Evolutionary conservation across 108 stramenopile genomes (phyloP).

Genomic region (Parietichytrium sp.): DNA sequence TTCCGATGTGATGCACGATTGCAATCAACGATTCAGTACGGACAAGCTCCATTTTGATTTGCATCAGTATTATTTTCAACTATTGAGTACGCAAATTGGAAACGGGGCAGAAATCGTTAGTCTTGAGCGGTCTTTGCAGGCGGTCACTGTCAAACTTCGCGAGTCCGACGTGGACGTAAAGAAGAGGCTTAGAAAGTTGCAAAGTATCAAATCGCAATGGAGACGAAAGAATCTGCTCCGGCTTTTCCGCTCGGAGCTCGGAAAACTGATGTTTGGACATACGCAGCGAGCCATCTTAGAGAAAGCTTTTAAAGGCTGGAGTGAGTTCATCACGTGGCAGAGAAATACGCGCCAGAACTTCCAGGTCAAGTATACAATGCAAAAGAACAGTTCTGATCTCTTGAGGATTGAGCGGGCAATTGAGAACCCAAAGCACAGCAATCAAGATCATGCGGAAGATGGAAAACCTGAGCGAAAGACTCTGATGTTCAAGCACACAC

Average conservation of each 20-base stretch:
- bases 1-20: constrained; percentile 23
- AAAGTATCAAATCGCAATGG: no score
- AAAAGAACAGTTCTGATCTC: neutral
- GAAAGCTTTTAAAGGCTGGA: constrained; percentile 12
- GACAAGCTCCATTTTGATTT: neutral
- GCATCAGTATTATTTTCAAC: neutral
- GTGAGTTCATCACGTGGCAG: neutral
- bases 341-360: neutral
- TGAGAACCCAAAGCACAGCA: no score
- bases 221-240: neutral
- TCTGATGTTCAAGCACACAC: neutral
- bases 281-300: neutral
- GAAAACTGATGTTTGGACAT: neutral
- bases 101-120: constrained; percentile 32
- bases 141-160: neutral
- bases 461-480: neutral
- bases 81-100: neutral
- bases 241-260: neutral
- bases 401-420: neutral
- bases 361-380: neutral
- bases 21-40: neutral
- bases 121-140: neutral
- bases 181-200: neutral
- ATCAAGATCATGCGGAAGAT: neutral
- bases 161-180: neutral